phyloP scores from a whole-genome alignment of 2,329 filamentous ascomycete species.

The Cladophialophora psammophila region DNA sequence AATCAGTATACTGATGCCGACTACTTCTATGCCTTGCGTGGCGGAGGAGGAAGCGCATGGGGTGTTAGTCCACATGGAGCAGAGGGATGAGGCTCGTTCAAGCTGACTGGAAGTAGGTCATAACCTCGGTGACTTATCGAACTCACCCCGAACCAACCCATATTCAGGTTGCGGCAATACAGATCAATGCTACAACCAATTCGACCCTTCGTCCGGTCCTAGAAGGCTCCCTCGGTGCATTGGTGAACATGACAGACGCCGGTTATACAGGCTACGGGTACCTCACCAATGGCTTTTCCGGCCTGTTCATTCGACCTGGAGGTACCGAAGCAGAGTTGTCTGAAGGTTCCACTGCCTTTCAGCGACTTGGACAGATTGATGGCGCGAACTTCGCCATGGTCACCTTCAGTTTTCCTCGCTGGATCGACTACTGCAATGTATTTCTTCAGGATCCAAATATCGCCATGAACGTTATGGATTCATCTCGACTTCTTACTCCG shows the following conservation, averaged over 20 bases:
- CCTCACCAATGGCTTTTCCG: constrained; percentile 39
- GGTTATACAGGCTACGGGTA: constrained; percentile 45
- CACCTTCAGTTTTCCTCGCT: constrained; percentile 42
- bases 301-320: constrained; percentile 45
- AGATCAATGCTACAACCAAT: constrained; percentile 42
- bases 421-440: constrained; percentile 42
- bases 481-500: constrained; percentile 42
- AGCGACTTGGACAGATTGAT: constrained; percentile 37
- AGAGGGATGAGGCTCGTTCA: neutral
- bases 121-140: constrained; percentile 41
- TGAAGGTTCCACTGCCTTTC: constrained; percentile 35
- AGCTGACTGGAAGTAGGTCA: constrained; percentile 29
- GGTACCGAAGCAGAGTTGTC: constrained; percentile 42
- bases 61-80: constrained; percentile 36
- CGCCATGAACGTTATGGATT: constrained; percentile 45
- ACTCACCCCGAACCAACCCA: constrained; percentile 43
- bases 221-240: constrained; percentile 35
- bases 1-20: constrained; percentile 42
- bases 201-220: constrained; percentile 38
- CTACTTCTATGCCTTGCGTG: constrained; percentile 42
- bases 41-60: constrained; percentile 42
- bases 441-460: constrained; percentile 46
- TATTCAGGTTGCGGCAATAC: constrained; percentile 43
- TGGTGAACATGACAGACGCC: constrained; percentile 42
- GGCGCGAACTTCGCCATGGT: constrained; percentile 36